Evolutionary conservation across 2,329 filamentous ascomycete genomes (phyloP).

Genomic region (Aspergillus sp.): DNA sequence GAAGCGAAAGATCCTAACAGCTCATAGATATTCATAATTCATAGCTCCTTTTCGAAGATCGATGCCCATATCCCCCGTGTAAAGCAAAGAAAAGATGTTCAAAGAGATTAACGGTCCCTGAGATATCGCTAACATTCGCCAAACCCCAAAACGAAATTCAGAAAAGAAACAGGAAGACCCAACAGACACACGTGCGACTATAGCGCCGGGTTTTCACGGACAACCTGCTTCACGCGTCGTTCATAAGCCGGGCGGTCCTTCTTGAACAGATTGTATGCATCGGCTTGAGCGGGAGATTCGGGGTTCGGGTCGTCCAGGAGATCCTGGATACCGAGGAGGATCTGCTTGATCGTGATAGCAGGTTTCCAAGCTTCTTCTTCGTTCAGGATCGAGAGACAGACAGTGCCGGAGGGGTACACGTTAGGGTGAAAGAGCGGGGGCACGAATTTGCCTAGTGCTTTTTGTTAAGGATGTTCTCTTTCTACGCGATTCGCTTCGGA

Average conservation of each 20-base stretch:
- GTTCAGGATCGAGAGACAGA: slow-evolving; percentile 94
- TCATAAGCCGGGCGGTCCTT: slow-evolving; percentile 84
- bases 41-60: neutral
- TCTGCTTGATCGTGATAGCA: slow-evolving; percentile 97
- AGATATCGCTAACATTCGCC: neutral
- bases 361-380: slow-evolving; percentile 99
- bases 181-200: slow-evolving; percentile 28
- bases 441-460: slow-evolving; percentile 74
- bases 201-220: slow-evolving; percentile 79
- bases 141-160: neutral
- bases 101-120: neutral
- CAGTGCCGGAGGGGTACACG: slow-evolving; percentile 95
- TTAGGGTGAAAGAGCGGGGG: slow-evolving; percentile 97
- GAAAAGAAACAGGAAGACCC: neutral
- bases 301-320: slow-evolving; percentile 94
- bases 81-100: neutral
- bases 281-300: slow-evolving; percentile 91
- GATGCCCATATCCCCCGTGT: neutral
- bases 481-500: neutral
- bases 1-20: neutral
- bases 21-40: neutral
- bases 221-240: slow-evolving; percentile 75
- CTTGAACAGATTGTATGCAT: slow-evolving; percentile 96
- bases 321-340: slow-evolving; percentile 90
- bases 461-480: neutral